A percentile compares a stretch with the other conserved stretches of the same genome.
phyloP scores from a whole-genome alignment of 495 filamentous ascomycete genomes.

The Umbilicaria muhlenbergii region DNA sequence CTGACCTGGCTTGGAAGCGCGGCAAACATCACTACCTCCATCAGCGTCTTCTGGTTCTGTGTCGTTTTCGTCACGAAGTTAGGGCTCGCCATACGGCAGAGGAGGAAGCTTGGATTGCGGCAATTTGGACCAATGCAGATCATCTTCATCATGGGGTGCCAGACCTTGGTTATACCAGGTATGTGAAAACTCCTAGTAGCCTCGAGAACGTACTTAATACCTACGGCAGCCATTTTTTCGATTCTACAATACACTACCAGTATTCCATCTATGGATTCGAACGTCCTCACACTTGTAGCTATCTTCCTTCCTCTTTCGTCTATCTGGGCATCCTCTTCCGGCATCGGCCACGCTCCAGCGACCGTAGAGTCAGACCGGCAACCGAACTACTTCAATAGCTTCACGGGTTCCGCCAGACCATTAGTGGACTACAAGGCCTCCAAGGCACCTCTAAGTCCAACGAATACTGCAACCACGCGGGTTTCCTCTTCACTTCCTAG shows the following conservation, averaged over 20 bases:
- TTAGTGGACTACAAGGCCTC: slow-evolving; percentile 3
- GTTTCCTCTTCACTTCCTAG: neutral
- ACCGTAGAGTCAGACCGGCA: slow-evolving; percentile 1
- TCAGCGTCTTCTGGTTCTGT: slow-evolving; percentile 63
- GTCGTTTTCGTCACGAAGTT: slow-evolving; percentile 58
- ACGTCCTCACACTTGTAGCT: slow-evolving; percentile 49
- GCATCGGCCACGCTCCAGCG: slow-evolving; percentile 2
- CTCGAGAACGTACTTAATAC: slow-evolving; percentile 6
- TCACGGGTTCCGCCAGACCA: slow-evolving; percentile 2
- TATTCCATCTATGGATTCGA: slow-evolving; percentile 43
- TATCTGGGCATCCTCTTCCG: slow-evolving; percentile 44
- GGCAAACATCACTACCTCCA: slow-evolving; percentile 38
- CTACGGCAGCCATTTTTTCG: slow-evolving; percentile 46
- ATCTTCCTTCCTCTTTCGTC: slow-evolving; percentile 68
- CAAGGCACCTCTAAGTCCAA: slow-evolving; percentile 9
- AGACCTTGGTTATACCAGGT: slow-evolving; percentile 70
- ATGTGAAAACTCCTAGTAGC: slow-evolving; percentile 15
- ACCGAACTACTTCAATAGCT: slow-evolving; percentile 1
- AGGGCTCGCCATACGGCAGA: slow-evolving; percentile 39
- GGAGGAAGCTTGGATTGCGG: slow-evolving; percentile 38
- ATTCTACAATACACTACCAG: slow-evolving; percentile 39
- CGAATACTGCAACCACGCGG: slow-evolving; percentile 3
- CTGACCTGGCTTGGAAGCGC: slow-evolving; percentile 33
- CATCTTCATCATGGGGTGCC: slow-evolving; percentile 59
- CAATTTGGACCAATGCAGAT: slow-evolving; percentile 54